These are phyloP conservation scores for Fusarium succisae DNA, from an alignment of 2,329 filamentous ascomycete species.

Conservation along the genomic window DNA sequence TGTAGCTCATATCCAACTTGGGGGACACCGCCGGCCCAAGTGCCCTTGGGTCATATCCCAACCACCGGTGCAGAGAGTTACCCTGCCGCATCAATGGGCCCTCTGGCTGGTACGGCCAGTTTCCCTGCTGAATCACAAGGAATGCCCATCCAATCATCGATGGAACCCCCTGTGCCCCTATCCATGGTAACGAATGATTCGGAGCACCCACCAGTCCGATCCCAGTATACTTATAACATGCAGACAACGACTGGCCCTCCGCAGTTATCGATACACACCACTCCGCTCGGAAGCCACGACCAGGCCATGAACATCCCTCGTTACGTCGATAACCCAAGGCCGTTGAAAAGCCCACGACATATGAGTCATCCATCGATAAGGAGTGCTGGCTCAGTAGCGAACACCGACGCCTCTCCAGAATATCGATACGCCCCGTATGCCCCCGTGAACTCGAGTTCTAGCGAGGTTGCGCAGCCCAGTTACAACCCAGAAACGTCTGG, in stretches of 20 bases:
- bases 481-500: slow-evolving; percentile 47
- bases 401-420: slow-evolving; percentile 61
- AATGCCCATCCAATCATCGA: slow-evolving; percentile 61
- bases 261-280: slow-evolving; percentile 56
- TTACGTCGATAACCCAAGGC: slow-evolving; percentile 66
- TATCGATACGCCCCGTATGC: slow-evolving; percentile 64
- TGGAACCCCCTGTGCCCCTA: slow-evolving; percentile 62
- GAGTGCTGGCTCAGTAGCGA: slow-evolving; percentile 58
- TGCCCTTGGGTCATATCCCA: slow-evolving; percentile 60
- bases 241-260: slow-evolving; percentile 60
- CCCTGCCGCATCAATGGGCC: slow-evolving; percentile 61
- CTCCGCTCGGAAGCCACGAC: slow-evolving; percentile 51
- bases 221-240: slow-evolving; percentile 66
- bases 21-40: slow-evolving; percentile 55
- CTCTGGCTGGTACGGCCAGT: slow-evolving; percentile 57
- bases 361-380: slow-evolving; percentile 64
- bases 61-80: slow-evolving; percentile 58
- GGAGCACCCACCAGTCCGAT: slow-evolving; percentile 57
- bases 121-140: slow-evolving; percentile 64
- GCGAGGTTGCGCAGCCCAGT: slow-evolving; percentile 46
- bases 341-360: slow-evolving; percentile 66
- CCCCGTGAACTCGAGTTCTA: slow-evolving; percentile 41
- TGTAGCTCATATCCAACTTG: slow-evolving; percentile 68
- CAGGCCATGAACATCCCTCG: slow-evolving; percentile 63
- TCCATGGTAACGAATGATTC: slow-evolving; percentile 61